Percentiles rank a stretch among this genome's conserved stretches.
phyloP scores from a whole-genome alignment of 2,329 filamentous ascomycete species.

The Fusarium sp. region DNA sequence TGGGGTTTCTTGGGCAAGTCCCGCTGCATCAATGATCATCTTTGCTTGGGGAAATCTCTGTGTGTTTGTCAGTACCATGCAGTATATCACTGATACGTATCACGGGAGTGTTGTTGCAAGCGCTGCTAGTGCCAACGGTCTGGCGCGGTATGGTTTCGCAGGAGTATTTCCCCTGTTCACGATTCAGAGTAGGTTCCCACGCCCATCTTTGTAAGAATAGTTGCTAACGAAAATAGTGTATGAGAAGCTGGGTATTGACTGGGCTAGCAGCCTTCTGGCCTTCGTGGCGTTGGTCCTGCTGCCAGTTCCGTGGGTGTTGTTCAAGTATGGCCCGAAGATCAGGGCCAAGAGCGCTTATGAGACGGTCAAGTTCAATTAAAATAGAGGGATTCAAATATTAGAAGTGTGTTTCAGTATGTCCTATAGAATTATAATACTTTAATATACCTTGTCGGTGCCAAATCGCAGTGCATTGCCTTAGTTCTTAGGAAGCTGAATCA shows the following conservation, averaged over 20 bases:
- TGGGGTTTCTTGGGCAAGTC: constrained; percentile 59
- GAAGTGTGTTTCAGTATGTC: background rate
- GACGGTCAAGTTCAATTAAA: constrained; percentile 1
- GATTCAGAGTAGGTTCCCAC: constrained; percentile 58
- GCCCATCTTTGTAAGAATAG: fast-evolving
- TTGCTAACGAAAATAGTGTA: constrained; percentile 49
- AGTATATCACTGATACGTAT: constrained; percentile 66
- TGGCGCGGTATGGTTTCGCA: constrained; percentile 64
- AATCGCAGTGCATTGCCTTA: constrained; percentile 31
- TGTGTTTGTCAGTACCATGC: constrained; percentile 63
- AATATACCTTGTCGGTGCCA: background rate
- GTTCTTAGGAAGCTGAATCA: constrained; percentile 40
- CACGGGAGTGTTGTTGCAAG: constrained; percentile 64
- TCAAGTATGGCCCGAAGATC: constrained; percentile 54
- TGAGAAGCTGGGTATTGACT: constrained; percentile 52
- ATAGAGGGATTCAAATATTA: background rate
- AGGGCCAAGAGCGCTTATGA: constrained; percentile 32
- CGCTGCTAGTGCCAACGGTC: constrained; percentile 66
- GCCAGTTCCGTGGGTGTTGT: constrained; percentile 63
- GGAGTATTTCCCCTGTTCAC: constrained; percentile 70
- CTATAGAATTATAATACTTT: background rate
- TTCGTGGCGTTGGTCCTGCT: constrained; percentile 59
- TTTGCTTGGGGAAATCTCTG: constrained; percentile 70
- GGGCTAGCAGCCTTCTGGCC: constrained; percentile 58
- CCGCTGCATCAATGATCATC: constrained; percentile 60